These are phyloP conservation scores for Suhomyces prunicola DNA, from an alignment of 805 yeast species.

Conservation along the genomic window DNA sequence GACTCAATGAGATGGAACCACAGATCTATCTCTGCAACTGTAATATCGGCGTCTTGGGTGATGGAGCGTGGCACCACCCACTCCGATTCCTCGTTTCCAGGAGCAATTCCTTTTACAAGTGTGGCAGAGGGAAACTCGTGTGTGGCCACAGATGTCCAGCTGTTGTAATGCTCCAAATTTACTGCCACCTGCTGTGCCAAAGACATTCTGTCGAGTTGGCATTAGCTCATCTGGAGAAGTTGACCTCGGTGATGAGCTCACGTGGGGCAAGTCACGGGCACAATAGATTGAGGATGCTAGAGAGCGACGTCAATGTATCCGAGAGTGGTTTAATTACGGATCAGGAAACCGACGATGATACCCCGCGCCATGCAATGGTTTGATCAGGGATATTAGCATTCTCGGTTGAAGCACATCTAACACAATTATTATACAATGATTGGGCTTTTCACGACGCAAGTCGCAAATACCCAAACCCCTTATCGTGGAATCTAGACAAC, in stretches of 20 bases:
- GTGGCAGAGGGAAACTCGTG: constrained; percentile 8
- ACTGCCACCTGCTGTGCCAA: constrained; percentile 33
- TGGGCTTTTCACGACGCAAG: not conserved
- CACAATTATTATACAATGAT: not conserved
- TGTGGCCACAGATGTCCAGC: constrained; percentile 40
- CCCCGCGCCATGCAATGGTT: not conserved
- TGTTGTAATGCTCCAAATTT: constrained; percentile 43
- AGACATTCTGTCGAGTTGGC: not conserved
- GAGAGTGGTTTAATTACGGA: not conserved
- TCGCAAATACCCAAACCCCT: not conserved
- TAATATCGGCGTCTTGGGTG: constrained; percentile 20
- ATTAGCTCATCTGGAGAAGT: not conserved
- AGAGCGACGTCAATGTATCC: no score
- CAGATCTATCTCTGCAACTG: constrained; percentile 35
- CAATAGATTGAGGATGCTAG: no score
- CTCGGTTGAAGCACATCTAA: not conserved
- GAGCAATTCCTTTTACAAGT: constrained; percentile 32
- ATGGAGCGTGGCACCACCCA: constrained; percentile 42
- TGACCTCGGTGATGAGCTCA: not conserved
- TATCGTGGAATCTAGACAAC: not conserved
- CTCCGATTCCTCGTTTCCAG: constrained; percentile 22
- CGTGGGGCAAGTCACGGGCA: not conserved
- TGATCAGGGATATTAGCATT: not conserved
- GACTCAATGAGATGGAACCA: constrained; percentile 35
- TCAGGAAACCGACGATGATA: not conserved